These are phyloP conservation scores for Didymosphaeria variabile DNA, from an alignment of 2,329 filamentous ascomycete genomes.

Conservation along the genomic window DNA sequence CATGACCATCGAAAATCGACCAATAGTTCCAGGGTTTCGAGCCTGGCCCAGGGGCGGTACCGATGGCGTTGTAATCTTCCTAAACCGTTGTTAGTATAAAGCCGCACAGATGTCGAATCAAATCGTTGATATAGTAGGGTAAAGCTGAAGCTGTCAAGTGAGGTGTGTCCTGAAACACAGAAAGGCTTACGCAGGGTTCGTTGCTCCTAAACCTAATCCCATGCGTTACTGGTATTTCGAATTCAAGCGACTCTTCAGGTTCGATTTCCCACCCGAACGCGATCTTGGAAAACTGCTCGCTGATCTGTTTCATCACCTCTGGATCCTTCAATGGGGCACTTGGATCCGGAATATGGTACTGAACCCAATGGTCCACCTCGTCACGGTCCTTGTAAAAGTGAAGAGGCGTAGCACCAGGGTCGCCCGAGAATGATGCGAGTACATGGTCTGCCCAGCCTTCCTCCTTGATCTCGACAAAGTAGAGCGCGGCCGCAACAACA, in stretches of 20 bases:
- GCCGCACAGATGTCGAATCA: background rate
- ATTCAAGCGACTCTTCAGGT: constrained; percentile 33
- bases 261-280: constrained; percentile 40
- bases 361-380: constrained; percentile 37
- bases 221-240: constrained; percentile 44
- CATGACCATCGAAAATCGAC: constrained; percentile 62
- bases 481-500: constrained; percentile 34
- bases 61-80: constrained; percentile 45
- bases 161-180: background rate
- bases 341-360: constrained; percentile 36
- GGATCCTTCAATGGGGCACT: constrained; percentile 31
- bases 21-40: constrained; percentile 47
- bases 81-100: constrained; percentile 16
- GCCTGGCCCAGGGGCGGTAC: constrained; percentile 40
- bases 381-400: constrained; percentile 40
- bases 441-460: constrained; percentile 35
- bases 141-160: background rate
- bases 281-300: constrained; percentile 36
- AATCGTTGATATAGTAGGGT: background rate
- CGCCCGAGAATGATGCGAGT: constrained; percentile 26
- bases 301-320: constrained; percentile 29
- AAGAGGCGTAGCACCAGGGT: constrained; percentile 30
- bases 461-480: constrained; percentile 30
- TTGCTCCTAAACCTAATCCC: constrained; percentile 42
- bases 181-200: constrained; percentile 34